These are phyloP conservation scores for Mycena latifolia DNA, from an alignment of 768 basidiomycete species.

Conservation along the genomic window DNA sequence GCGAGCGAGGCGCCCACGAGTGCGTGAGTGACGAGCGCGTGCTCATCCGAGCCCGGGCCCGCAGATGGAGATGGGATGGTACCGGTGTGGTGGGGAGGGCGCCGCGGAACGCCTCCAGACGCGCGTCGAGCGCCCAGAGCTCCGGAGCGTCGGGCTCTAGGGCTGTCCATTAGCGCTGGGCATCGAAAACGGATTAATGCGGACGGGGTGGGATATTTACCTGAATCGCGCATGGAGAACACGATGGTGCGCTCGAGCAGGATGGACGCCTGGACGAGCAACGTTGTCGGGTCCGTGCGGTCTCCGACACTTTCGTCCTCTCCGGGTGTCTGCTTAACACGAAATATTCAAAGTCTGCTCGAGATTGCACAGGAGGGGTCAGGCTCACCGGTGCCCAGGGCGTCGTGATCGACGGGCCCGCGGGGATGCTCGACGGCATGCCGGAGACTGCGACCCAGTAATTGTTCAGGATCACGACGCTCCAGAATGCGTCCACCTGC, in stretches of 20 bases:
- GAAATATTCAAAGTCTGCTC: neutral
- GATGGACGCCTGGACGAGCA: slow-evolving; percentile 17
- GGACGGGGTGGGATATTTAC: neutral
- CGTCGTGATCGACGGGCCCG: slow-evolving; percentile 14
- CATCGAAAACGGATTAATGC: neutral
- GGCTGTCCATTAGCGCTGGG: neutral
- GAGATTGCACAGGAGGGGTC: neutral
- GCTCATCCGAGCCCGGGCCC: too few species aligned
- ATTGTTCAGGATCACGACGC: slow-evolving; percentile 27
- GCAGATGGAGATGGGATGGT: too few species aligned
- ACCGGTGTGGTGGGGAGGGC: neutral
- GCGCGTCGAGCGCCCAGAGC: slow-evolving; percentile 2
- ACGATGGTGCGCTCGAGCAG: slow-evolving; percentile 22
- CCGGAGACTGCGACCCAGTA: slow-evolving; percentile 26
- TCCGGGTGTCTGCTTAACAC: too few species aligned
- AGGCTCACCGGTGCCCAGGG: slow-evolving; percentile 19
- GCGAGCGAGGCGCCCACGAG: slow-evolving; percentile 21
- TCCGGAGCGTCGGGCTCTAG: neutral
- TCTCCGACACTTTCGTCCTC: neutral
- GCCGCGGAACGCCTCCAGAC: slow-evolving; percentile 7
- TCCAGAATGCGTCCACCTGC: slow-evolving; percentile 27
- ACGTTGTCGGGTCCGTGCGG: neutral
- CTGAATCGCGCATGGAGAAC: neutral
- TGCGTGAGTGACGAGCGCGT: neutral
- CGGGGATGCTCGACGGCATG: slow-evolving; percentile 17